Evolutionary conservation across 2,329 filamentous ascomycete genomes (phyloP), one percentile per base, ranked within the genome.

Genomic region (Aureobasidium melanogenum): DNA sequence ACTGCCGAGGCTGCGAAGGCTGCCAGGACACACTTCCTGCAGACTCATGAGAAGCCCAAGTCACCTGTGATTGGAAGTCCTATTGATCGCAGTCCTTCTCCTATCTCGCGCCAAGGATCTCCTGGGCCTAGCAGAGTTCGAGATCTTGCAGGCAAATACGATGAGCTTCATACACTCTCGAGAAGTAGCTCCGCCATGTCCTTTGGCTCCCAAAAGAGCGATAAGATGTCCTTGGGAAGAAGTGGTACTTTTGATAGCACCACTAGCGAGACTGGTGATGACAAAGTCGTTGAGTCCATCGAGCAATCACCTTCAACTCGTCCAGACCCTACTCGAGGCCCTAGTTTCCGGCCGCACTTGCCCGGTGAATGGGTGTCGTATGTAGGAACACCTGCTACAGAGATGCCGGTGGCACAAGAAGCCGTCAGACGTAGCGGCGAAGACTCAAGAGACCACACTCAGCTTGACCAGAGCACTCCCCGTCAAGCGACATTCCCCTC

Each of bases 341-440:
- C 68, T 46, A 79, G 77, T 63, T 83, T 82, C 65, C 73, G 77
- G 59, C 80, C 80, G 15, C 73, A 79, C 58, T 68, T 82, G 34
- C 80, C 80, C 41, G 80, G 80, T 24, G 78, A 77, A 57, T 82
- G 80, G 80, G 75, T 81, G 57, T 82, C 80, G 34, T 79, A 74
- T 63, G 73, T 74, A 2, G 75, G 76, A 7, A 76, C 73, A 32
- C 69, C 72, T 36, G 73, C 71, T 7, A 69, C 70, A n/a, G 72
- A 75, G n/a, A 68, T 22, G 15, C 54, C 54, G 8, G 30, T 32
- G 9, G 39, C 54, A 9, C 54, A 46, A 32, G 41, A 46, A 28
- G 54, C 41, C 14, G 38, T 26, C 28, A 46, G 41, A 28, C 41
- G 24, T 38, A 38, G 19, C 12, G 28, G 3, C 12, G 54, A 57